Evolutionary conservation across 2,329 filamentous ascomycete species (phyloP), one percentile per base, ranked within the genome.

Genomic region (Ceratocystis alfenasii): DNA sequence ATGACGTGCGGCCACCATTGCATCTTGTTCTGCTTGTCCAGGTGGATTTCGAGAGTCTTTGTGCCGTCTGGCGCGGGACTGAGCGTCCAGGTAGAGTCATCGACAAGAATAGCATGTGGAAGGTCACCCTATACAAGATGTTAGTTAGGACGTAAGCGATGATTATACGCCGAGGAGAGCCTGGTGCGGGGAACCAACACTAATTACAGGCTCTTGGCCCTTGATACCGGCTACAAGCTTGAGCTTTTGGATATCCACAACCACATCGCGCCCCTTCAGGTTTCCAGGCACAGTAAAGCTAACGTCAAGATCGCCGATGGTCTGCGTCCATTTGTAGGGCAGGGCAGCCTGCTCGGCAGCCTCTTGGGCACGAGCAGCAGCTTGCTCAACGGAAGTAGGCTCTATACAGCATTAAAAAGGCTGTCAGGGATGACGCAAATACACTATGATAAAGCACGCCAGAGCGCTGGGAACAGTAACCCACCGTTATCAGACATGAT

Each of bases 1-100:
- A 97, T 83, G 48, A 97, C 90, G 77, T 97, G 91, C 41, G 90
- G 78, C 94, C 94, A 99, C 94, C 94, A 99, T 77, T 96, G 89
- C 85, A 95, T 88, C 81, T 96, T 94, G 81, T 96, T 96, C 70
- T 84, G 78, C 78, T 99, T 99, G 80, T 96, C 91, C 64, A 99
- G 87, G 76, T 96, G 91, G 71, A 97, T 84, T 73, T 87, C 84
- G 70, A 96, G 75, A 30, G 76, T 78, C 75, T 83, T 84, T 69
- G 77, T 83, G 73, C 90, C 87, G 78, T 95, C 78, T 1, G 85
- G 75, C 62, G 85, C 84, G 22, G 87, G 80, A 67, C 88, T 83
- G 61, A 99, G 84, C 1, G 93, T 96, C 94, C 94, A 99, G 68
- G 93, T 95, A 65, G 87, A 93, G 72, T 99, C 94, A 75, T 96